Base-by-base conservation (phyloP, 2,329 filamentous ascomycete genomes). In the Magnaporthiopsis incrustans region DNA sequence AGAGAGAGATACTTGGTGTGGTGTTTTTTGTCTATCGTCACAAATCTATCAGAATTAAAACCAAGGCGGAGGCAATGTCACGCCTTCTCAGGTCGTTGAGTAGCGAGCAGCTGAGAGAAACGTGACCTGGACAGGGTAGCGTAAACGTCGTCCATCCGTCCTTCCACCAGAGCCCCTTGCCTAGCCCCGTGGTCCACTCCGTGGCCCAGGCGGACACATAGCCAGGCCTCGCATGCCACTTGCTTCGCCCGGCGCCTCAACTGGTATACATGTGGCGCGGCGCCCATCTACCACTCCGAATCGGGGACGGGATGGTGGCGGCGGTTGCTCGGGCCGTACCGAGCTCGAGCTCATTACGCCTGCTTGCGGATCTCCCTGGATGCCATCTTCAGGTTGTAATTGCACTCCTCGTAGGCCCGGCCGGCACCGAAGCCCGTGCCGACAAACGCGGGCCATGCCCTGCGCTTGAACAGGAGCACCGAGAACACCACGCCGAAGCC, bases 401-500 rank as follows among this genome's bases (percentile, higher is more conserved):
- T 97, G 80, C 95, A 97, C 83, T 99, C 95, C 79, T 99, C 95
- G 83, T 96, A 99, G 65, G 95, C 95, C 73, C 96, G 88, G 72
- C 95, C 95, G 68, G 93, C 93, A 76, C 96, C 95, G 77, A 99
- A 98, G 65, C 95, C 95, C 64, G 94, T 84, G 69, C 95, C 95
- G 69, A 97, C 86, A 76, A 92, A 95, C n/a, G 93, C 95, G 65
- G 95, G 95, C 92, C 94, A 99, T 69, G 95, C 91, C 81, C 95
- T 89, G 78, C 96, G 90, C 85, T 96, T 97, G 87, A 99, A 99
- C 64, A 99, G 81, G 65, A 99, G 89, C 67, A 99, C 93, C 67
- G 95, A 98, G 84, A 99, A 98, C 79, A 99, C 91, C 77, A 99
- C 89, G 76, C 95, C 95, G 80, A 99, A 99, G 71, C 90, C 92